Base-by-base conservation (phyloP, 2,329 filamentous ascomycete genomes). In the Plectosphaerella cucumerina region DNA sequence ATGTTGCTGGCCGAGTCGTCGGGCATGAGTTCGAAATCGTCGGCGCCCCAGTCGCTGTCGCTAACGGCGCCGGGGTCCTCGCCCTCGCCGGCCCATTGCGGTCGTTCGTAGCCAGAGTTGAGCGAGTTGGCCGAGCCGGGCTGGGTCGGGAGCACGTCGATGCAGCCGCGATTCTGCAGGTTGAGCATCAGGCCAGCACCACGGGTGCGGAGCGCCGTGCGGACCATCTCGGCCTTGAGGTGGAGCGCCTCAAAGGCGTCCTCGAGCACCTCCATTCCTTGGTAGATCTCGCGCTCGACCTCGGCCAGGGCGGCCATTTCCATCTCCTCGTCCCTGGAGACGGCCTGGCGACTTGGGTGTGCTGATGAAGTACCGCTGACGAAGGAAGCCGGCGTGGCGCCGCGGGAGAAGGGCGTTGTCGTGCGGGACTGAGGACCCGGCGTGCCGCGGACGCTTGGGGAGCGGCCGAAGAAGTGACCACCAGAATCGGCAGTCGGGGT, bases 241-340 rank as follows among this genome's bases (percentile, higher is more conserved):
- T 97, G 93, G n/a, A 97, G 77, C 23, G 83, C 84, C 71, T 97
- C 93, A 60, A 97, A 97, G 0, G 92, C 91, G 63, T 97, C 90
- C 68, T 97, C 93, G 21, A 97, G 80, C 0, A 85, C 85, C 70
- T 97, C 93, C 93, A 97, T 97, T 55, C 92, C 90, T 33, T 84
- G 80, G 70, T 93, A 97, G 52, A 97, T 96, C 62, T 96, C 90
- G 6, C 91, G 84, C 69, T 97, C 93, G 37, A 97, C 85, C 69
- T 97, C 93, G 8, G 90, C 90, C 6, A 97, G 78, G 1, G 89
- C 88, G 1, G 89, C 89, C 61, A 97, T 92, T 66, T 97, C 93
- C 49, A 89, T 90, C 62, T 97, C 93, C 67, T 97, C 93, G 64
- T 97, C 93, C 52, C 96, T 82, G 4, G 91, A 92, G 4, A 97